Conservation (phyloP, 2,329 filamentous ascomycete genomes). For the Aquanectria penicillioides region DNA sequence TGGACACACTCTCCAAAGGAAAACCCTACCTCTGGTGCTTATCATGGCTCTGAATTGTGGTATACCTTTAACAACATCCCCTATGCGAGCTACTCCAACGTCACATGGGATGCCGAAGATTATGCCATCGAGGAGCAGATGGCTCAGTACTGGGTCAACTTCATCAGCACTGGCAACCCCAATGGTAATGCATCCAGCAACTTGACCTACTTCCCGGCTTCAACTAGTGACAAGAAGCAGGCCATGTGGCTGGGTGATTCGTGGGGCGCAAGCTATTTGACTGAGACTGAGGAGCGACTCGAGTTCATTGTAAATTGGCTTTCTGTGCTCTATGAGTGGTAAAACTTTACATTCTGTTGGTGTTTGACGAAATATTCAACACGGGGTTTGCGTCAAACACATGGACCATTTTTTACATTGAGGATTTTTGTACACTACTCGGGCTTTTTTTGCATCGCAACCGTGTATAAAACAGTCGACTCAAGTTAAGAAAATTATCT, state of each 20-base stretch:
- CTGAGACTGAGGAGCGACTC: not conserved
- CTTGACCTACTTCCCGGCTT: not conserved
- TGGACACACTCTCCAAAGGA: not conserved
- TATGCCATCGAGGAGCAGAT: not conserved
- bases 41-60: conserved; percentile 7
- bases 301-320: not conserved
- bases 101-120: not conserved
- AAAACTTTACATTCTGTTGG: no score
- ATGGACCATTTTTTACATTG: no score
- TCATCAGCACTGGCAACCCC: conserved; percentile 5
- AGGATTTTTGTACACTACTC: no score
- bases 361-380: no score
- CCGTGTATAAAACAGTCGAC: no score
- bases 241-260: not conserved
- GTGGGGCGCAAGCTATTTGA: not conserved
- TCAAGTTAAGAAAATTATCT: no score
- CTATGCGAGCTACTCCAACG: conserved; percentile 2
- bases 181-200: not conserved
- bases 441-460: no score
- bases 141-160: conserved; percentile 11
- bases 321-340: not conserved
- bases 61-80: conserved; percentile 16
- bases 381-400: no score
- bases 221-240: not conserved
- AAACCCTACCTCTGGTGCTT: not conserved